A percentile compares a stretch with the other conserved stretches of the same genome.
These are phyloP conservation scores for Micractinium conductrix DNA, from an alignment of 139 green algal genomes.

Conservation along the genomic window DNA sequence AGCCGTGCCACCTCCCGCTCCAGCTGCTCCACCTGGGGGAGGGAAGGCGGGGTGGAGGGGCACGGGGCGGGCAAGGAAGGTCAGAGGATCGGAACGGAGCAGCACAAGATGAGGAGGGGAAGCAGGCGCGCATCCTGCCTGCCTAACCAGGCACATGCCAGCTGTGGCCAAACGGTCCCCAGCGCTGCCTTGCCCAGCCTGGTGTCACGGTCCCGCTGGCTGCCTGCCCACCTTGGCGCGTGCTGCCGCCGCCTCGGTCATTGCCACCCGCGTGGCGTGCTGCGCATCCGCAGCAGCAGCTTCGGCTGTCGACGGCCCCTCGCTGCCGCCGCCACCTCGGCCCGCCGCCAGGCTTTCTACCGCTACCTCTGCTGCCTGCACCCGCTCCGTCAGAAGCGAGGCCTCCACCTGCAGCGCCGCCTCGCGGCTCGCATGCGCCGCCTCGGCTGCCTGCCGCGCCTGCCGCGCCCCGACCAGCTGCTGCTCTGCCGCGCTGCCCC, in stretches of 20 bases:
- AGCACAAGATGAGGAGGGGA: not conserved
- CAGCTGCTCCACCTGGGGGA: conserved; percentile 4
- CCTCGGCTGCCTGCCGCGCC: not conserved
- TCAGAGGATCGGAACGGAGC: no score
- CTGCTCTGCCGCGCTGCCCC: not conserved
- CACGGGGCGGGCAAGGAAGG: no score
- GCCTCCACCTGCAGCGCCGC: not conserved
- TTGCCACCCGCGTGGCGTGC: not conserved
- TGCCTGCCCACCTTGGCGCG: not conserved
- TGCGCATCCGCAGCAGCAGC: not conserved
- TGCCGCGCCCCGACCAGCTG: not conserved
- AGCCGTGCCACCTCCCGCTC: conserved; percentile 6
- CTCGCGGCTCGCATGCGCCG: not conserved
- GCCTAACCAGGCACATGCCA: no score
- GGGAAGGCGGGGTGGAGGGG: not conserved
- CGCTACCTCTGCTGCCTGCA: not conserved
- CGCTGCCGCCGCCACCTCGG: not conserved
- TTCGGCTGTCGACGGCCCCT: not conserved
- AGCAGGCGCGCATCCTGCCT: no score
- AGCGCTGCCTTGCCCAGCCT: no score
- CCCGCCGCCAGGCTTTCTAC: not conserved
- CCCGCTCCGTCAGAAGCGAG: not conserved
- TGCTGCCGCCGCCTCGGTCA: not conserved
- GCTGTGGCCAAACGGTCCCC: no score
- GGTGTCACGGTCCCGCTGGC: not conserved